Percentiles rank a stretch among this genome's conserved stretches.
These are phyloP conservation scores for Arthrobotrys entomopaga DNA, from an alignment of 2,329 filamentous ascomycete species.

Conservation along the genomic window DNA sequence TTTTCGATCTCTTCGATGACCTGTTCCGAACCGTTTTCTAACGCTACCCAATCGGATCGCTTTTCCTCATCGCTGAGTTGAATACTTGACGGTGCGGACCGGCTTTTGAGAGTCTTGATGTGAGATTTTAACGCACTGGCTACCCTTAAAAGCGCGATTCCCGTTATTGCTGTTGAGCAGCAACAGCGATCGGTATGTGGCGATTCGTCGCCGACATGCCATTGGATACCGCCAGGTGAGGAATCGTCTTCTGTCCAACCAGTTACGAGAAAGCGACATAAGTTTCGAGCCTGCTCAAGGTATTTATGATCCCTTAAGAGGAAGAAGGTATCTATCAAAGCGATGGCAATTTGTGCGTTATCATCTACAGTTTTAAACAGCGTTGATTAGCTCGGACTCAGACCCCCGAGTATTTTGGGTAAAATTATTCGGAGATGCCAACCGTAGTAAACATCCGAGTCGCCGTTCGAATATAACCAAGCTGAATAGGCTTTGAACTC, in stretches of 20 bases:
- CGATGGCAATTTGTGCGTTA: conserved; percentile 51
- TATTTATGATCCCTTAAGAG: conserved; percentile 40
- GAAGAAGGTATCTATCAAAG: conserved; percentile 34
- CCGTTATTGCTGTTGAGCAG: conserved; percentile 48
- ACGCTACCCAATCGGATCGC: conserved; percentile 45
- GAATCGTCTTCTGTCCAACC: conserved; percentile 38
- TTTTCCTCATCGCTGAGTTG: conserved; percentile 54
- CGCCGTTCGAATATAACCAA: conserved; percentile 43
- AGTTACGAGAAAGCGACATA: conserved; percentile 46
- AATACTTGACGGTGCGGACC: conserved; percentile 18
- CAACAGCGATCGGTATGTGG: conserved; percentile 48
- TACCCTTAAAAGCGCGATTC: conserved; percentile 30
- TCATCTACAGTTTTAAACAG: conserved; percentile 15
- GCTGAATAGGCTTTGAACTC: conserved; percentile 51
- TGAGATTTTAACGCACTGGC: conserved; percentile 39
- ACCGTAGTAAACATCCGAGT: conserved; percentile 52
- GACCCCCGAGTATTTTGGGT: not conserved
- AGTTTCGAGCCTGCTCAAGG: conserved; percentile 39
- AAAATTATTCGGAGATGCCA: not conserved
- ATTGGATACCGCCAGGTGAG: conserved; percentile 47
- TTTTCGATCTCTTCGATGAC: conserved; percentile 45
- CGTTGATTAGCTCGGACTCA: not conserved
- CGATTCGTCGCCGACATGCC: conserved; percentile 46
- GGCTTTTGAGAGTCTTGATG: conserved; percentile 32
- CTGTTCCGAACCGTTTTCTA: conserved; percentile 39